Evolutionary conservation across 1,284 basidiomycete species (phyloP).

Genomic region (Fomitopsis palustris): DNA sequence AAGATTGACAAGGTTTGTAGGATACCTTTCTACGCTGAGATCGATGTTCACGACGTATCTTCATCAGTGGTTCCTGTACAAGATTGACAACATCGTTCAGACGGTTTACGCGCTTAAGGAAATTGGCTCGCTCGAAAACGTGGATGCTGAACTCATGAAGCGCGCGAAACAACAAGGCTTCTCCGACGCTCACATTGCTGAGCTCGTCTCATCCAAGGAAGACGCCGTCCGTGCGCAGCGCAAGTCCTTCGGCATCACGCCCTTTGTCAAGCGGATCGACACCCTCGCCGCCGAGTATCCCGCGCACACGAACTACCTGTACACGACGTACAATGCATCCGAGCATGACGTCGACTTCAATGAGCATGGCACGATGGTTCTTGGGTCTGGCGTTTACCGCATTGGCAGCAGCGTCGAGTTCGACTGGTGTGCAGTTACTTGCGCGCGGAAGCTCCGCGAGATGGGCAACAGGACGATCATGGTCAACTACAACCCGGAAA

Average conservation of each 20-base stretch:
- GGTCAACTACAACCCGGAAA: conserved; percentile 99
- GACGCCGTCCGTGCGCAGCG: conserved; percentile 76
- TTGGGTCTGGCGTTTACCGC: conserved; percentile 98
- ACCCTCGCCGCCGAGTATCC: conserved; percentile 99
- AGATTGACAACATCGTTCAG: conserved; percentile 95
- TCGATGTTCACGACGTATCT: not conserved
- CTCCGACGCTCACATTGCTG: conserved; percentile 89
- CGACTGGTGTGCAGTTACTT: conserved; percentile 99
- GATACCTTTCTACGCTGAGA: conserved; percentile 5
- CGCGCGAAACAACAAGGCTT: conserved; percentile 93
- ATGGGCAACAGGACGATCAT: conserved; percentile 97
- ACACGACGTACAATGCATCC: conserved; percentile 98
- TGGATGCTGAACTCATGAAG: conserved; percentile 70
- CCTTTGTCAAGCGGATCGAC: conserved; percentile 99
- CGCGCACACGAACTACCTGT: conserved; percentile 98
- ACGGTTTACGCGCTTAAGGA: conserved; percentile 74
- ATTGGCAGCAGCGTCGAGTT: conserved; percentile 99
- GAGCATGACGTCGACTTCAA: conserved; percentile 96
- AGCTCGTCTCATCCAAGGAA: conserved; percentile 27
- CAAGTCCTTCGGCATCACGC: conserved; percentile 86
- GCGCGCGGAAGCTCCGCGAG: conserved; percentile 86
- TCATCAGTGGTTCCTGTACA: conserved; percentile 92
- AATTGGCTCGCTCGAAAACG: conserved; percentile 62
- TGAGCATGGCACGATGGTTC: conserved; percentile 97
- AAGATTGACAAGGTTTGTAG: conserved; percentile 88